Base-by-base conservation (phyloP, 192 early-diverging fungal species). In the Fimicolochytrium jonesii region DNA sequence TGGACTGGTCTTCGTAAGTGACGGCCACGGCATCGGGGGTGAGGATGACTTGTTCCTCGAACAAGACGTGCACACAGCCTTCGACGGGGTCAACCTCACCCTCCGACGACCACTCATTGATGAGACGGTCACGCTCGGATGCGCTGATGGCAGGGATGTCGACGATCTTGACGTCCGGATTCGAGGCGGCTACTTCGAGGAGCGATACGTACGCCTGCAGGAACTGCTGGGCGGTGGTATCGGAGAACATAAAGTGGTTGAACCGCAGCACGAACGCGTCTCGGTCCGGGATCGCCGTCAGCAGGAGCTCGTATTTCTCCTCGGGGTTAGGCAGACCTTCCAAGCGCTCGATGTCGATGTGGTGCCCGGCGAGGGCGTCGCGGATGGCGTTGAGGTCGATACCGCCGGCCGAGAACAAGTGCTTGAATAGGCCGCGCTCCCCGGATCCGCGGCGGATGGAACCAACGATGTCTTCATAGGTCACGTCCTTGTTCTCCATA, bases 291-390 rank as follows among this genome's bases (percentile, higher is more conserved):
- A 20, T 11, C 18, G 13, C 25, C 17, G 54, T 56, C 20, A 56
- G 33, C 20, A 56, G 33, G 33, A 26, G 20, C n/a, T 56, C 54
- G 36, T 33, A 39, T 18, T 17, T 31, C 33, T 56, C 54, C 31
- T 56, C 54, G 37, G n/a, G 15, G 54, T 56, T 56, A 35, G 54
- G 54, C n/a, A n/a, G n/a, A n/a, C n/a, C n/a, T n/a, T n/a, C n/a
- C n/a, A n/a, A n/a, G n/a, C n/a, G n/a, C n/a, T n/a, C n/a, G n/a
- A n/a, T n/a, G n/a, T n/a, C n/a, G n/a, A n/a, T n/a, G n/a, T n/a
- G n/a, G n/a, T n/a, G n/a, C n/a, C n/a, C n/a, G n/a, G n/a, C n/a
- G n/a, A n/a, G n/a, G 54, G 37, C 37, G 33, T 31, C 37, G 49
- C 23, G 30, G 49, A 51, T 29, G 20, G 49, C 20, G 17, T 39